Base-by-base conservation (phyloP, 345 rosid genomes). In the Corymbia maculata region DNA sequence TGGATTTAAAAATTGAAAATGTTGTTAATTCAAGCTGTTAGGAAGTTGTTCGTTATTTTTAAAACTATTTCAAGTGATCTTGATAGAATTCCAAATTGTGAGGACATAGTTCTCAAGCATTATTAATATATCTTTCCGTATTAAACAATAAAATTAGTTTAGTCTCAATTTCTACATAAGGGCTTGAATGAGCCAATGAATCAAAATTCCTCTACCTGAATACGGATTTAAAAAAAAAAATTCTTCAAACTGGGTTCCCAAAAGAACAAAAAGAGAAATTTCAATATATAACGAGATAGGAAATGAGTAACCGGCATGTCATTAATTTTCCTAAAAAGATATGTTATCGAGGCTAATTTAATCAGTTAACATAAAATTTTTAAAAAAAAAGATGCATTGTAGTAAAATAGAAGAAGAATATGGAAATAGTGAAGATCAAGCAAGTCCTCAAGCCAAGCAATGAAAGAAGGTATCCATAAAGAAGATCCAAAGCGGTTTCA, bases 131-230 rank as follows among this genome's bases (percentile, higher is more conserved):
- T 59, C 5, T 59, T 30, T 59, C 24, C 2, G 24, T 59, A 59
- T 26, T 59, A 5, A 0, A 59, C 3, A 9, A 2, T 26, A 59
- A 26, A 59, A 59, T 26, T 26, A 59, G n/a, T 26, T 26, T 59
- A 26, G n/a, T 59, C 61, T 55, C 12, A 0, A 22, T 0, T 53
- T 59, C 0, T 59, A 7, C 30, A 59, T 26, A 24, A 0, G 11
- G 68, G 0, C 4, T 11, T 7, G 30, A 24, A 59, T 13, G 68
- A 11, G 5, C 30, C 7, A 26, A 11, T 1, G 68, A 59, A 59
- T 26, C 30, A 59, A 59, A 59, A 59, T 59, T 59, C 68, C 68
- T 26, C n/a, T 59, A 59, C 13, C 14, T 10, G 30, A 59, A 59
- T 26, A 59, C 9, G 68, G 68, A 59, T 26, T 59, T 59, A 4